A percentile compares a stretch with the other conserved stretches of the same genome.
Conservation (phyloP, 1,139 yeast species). For the Torulaspora pretoriensis region DNA sequence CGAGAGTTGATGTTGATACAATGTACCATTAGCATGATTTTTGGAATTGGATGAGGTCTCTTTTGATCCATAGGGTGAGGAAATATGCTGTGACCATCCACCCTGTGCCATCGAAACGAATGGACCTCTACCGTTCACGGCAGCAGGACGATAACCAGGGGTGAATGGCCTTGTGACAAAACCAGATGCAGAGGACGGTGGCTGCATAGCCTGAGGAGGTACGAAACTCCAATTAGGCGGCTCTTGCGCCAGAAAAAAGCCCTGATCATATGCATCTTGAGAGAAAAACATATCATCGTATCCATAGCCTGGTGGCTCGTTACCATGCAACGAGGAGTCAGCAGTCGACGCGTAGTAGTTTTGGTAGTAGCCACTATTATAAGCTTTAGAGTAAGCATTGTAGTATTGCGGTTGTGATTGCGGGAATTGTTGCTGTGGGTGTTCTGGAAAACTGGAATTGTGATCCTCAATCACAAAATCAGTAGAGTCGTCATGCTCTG, state of each 20-base stretch:
- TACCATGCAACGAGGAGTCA: constrained; percentile 6
- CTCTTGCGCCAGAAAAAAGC: constrained; percentile 17
- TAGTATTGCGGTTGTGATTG: constrained; percentile 13
- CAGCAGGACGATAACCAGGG: constrained; percentile 27
- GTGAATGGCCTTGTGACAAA: constrained; percentile 22
- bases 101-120: constrained; percentile 16
- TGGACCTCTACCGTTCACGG: constrained; percentile 25
- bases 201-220: constrained; percentile 22
- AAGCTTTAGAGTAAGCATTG: constrained; percentile 13
- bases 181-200: constrained; percentile 15
- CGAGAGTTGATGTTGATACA: constrained; percentile 19
- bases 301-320: constrained; percentile 8
- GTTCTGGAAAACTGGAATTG: constrained; percentile 9
- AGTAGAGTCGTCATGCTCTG: constrained; percentile 9
- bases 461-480: constrained; percentile 8
- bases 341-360: constrained; percentile 10
- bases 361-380: constrained; percentile 8
- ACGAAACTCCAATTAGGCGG: constrained; percentile 20
- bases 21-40: constrained; percentile 18
- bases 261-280: constrained; percentile 15
- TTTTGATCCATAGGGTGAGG: constrained; percentile 22
- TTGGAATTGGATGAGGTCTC: constrained; percentile 19
- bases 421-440: constrained; percentile 8
- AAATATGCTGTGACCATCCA: constrained; percentile 16
- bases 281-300: constrained; percentile 15